Evolutionary conservation across 805 yeast species (phyloP).

Genomic region (Ogataea populi-albae): DNA sequence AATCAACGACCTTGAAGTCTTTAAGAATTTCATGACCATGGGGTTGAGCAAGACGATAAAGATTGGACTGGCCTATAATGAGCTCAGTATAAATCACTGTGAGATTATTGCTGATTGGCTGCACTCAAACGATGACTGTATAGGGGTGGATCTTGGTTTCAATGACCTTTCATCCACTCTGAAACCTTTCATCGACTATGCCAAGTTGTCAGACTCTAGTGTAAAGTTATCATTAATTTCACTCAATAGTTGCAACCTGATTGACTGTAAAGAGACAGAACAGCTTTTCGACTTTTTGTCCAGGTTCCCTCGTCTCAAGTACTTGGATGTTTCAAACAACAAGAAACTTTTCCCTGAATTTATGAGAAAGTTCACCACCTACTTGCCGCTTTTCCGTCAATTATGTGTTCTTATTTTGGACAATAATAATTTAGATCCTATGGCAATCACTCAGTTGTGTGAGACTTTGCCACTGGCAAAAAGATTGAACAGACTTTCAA

Average conservation of each 20-base stretch:
- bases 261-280: conserved; percentile 50
- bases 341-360: conserved; percentile 63
- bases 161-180: conserved; percentile 55
- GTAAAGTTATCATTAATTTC: conserved; percentile 49
- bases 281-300: conserved; percentile 48
- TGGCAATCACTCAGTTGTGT: conserved; percentile 57
- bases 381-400: conserved; percentile 65
- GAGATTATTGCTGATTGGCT: conserved; percentile 60
- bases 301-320: conserved; percentile 56
- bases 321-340: conserved; percentile 73
- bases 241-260: conserved; percentile 59
- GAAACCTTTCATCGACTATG: conserved; percentile 37
- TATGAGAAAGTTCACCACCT: conserved; percentile 53
- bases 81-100: conserved; percentile 58
- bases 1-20: conserved; percentile 51
- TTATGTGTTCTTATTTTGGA: conserved; percentile 71
- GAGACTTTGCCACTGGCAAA: conserved; percentile 69
- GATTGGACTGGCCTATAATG: conserved; percentile 76
- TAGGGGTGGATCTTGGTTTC: conserved; percentile 82
- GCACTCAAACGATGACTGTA: conserved; percentile 38
- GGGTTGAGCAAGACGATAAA: conserved; percentile 60
- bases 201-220: conserved; percentile 12
- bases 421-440: conserved; percentile 55
- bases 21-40: conserved; percentile 51
- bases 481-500: conserved; percentile 62